Evolutionary conservation across 305 asterid species (phyloP), one percentile per base, ranked within the genome.

Genomic region (Plantago rigida): DNA sequence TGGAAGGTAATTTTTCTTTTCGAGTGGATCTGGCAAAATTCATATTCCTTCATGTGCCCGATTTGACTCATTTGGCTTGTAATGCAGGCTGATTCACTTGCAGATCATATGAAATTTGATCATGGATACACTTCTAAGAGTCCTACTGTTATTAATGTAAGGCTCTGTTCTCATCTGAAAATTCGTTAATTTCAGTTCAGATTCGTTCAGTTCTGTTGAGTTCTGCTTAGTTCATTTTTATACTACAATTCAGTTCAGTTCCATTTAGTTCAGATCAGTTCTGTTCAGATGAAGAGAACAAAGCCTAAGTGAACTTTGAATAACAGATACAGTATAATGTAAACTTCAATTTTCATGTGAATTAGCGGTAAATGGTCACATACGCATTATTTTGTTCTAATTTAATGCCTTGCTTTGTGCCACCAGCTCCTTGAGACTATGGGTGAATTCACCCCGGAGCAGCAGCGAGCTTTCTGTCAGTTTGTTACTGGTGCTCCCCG

Each of bases 401-500:
- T 9, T 42, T 55, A 59, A 3, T 44, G 47, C 56, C 56, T 51
- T 47, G 13, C 47, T 66, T 4, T 62, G 50, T 70, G 67, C 66
- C 44, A 69, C 39, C 75, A 93, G 99, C 87, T 93, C 68, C 85
- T 93, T 22, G 99, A 89, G 82, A 93, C 89, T 48, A 89, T 93
- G 97, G 94, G 97, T 5, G 96, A 81, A 70, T 89, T 93, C 78
- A 83, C 77, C 64, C 91, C 93, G 1, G 95, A 93, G 75, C 97
- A 78, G 78, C 99, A 93, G 71, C 83, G 89, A 46, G 84, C 97
- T 13, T 93, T 93, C 81, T 86, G 96, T 75, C 99, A 93, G 79
- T 93, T 93, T 75, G 97, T 93, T 59, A 93, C 99, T 10, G 99
- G 99, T 73, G 99, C 99, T 55, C 97, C 99, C 62, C 75, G 94